These are phyloP conservation scores for Phytophthora uliginosa DNA, from an alignment of 352 stramenopile species.

Conservation along the genomic window DNA sequence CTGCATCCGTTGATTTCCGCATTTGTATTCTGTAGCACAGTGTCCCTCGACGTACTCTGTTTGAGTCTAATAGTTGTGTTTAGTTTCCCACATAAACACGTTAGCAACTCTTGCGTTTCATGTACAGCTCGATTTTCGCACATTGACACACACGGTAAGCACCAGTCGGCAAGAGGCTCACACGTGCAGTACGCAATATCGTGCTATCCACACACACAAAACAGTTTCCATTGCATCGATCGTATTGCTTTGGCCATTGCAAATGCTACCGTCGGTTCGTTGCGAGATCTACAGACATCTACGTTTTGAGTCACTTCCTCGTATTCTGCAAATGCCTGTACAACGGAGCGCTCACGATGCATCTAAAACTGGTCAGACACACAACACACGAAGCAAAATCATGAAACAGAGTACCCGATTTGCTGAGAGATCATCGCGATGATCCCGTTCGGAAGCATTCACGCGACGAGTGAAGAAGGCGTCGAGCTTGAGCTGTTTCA, in stretches of 20 bases:
- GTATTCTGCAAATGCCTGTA: slow-evolving; percentile 4
- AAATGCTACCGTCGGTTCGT: neutral
- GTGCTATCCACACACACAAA: neutral
- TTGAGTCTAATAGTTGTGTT: neutral
- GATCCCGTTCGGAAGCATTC: neutral
- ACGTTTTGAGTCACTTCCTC: no score
- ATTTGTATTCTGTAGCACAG: neutral
- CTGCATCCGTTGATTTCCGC: slow-evolving; percentile 14
- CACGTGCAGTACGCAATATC: slow-evolving; percentile 6
- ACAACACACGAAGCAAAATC: neutral
- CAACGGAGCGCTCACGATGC: neutral
- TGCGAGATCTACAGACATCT: slow-evolving; percentile 1
- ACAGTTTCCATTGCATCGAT: neutral
- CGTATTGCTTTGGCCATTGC: neutral
- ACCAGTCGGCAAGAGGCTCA: slow-evolving; percentile 2
- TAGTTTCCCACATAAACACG: neutral
- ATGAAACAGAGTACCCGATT: neutral
- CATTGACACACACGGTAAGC: neutral
- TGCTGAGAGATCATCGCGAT: neutral
- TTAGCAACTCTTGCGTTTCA: neutral
- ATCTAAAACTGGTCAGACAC: slow-evolving; percentile 1
- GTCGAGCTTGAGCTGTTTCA: slow-evolving; percentile 4
- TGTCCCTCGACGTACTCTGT: slow-evolving; percentile 4
- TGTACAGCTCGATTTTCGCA: slow-evolving; percentile 14
- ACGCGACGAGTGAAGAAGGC: neutral